Percentiles rank a stretch among this genome's conserved stretches.
phyloP scores from a whole-genome alignment of 2,329 filamentous ascomycete species.

The Colletotrichum viniferum region DNA sequence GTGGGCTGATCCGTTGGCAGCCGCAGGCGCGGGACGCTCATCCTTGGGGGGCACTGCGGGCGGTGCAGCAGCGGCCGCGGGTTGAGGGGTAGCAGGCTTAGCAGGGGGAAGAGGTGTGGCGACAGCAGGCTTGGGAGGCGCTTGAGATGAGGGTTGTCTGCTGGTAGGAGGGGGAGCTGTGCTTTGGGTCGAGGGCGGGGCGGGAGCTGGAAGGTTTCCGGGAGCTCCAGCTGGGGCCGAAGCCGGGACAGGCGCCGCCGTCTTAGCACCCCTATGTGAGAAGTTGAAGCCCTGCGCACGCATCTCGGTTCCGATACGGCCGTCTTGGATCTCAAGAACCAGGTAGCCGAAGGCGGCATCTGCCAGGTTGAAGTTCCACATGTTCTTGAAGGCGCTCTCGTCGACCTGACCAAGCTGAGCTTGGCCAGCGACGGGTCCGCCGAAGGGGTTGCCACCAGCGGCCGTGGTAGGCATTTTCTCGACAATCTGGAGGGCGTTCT shows the following conservation, averaged over 20 bases:
- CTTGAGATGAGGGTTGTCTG: constrained; percentile 39
- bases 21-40: constrained; percentile 49
- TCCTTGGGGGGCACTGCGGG: constrained; percentile 62
- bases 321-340: constrained; percentile 92
- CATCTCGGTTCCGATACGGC: constrained; percentile 98
- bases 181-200: constrained; percentile 40
- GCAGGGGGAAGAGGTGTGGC: constrained; percentile 38
- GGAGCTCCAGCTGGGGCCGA: constrained; percentile 34
- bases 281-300: constrained; percentile 99
- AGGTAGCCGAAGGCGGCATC: constrained; percentile 97
- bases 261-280: constrained; percentile 88
- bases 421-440: constrained; percentile 77
- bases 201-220: constrained; percentile 37
- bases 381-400: constrained; percentile 99
- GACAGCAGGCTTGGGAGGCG: constrained; percentile 46
- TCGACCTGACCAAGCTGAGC: constrained; percentile 86
- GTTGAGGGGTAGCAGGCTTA: constrained; percentile 54
- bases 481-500: constrained; percentile 92
- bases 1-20: constrained; percentile 59
- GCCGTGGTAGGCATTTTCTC: constrained; percentile 97
- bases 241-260: constrained; percentile 45
- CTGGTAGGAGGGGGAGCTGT: constrained; percentile 34
- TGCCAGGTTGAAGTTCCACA: constrained; percentile 99
- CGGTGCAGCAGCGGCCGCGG: constrained; percentile 45
- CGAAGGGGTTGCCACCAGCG: constrained; percentile 95